These are phyloP conservation scores for Apium graveolens DNA, from an alignment of 129 eudicot species.

Conservation along the genomic window DNA sequence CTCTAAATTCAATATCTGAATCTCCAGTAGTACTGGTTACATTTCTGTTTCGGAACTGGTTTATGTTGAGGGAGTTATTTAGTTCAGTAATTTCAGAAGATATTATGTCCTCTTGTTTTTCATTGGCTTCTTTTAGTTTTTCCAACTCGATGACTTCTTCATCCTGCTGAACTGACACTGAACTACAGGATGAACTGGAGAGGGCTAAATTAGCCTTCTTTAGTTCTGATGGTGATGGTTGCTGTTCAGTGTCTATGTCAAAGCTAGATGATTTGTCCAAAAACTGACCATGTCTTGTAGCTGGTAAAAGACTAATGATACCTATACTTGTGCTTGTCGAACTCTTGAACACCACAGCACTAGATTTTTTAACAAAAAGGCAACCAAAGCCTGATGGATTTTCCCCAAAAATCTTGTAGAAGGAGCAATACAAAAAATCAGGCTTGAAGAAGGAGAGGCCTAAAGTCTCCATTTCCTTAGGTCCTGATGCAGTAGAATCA, in stretches of 20 bases:
- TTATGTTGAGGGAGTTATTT: conserved; percentile 2
- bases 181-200: not conserved
- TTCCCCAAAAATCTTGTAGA: conserved; percentile 45
- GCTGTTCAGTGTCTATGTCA: conserved; percentile 5
- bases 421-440: conserved; percentile 41
- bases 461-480: conserved; percentile 57
- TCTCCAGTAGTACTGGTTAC: not conserved
- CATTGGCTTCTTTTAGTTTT: not conserved
- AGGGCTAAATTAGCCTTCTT: not conserved
- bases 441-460: conserved; percentile 46
- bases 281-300: not conserved
- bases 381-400: conserved; percentile 59
- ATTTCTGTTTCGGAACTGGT: not conserved
- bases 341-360: conserved; percentile 11
- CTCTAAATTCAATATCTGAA: conserved; percentile 19
- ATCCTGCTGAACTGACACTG: not conserved
- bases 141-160: not conserved
- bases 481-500: conserved; percentile 38
- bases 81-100: conserved; percentile 15
- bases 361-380: conserved; percentile 37
- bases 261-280: not conserved
- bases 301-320: conserved; percentile 26
- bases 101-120: conserved; percentile 11
- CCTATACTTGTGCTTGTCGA: conserved; percentile 19
- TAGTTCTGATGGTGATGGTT: not conserved